Base-by-base conservation (phyloP, 179 eudicot species). In the Pouteria campechiana region DNA sequence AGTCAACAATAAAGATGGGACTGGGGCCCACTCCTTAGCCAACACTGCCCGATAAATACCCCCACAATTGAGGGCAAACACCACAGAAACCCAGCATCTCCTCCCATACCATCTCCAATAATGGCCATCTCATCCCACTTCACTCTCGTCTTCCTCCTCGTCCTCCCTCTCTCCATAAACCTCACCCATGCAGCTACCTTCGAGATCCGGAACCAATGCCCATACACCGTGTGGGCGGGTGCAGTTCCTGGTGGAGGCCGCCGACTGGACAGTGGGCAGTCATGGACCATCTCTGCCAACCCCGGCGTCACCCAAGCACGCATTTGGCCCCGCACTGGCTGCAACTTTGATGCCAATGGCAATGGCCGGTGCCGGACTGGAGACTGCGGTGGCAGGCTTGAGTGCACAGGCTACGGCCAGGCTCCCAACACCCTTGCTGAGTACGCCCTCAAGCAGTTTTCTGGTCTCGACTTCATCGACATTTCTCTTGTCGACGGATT, bases 361-460 rank as follows among this genome's bases (percentile, higher is more conserved):
- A 38, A 41, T 1, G 77, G 77, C 9, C 50, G 25, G 1, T 75
- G 77, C 21, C 19, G 56, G 25, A 72, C 73, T 0, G 79, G 76
- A 0, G 76, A 65, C 34, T 70, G 76, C 25, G 40, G 44, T 19
- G 68, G 70, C 1, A 9, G 17, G 9, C 52, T 60, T 0, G 38
- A 60, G 12, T 65, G 71, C 50, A 30, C 15, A 12, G 50, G 40
- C 14, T 59, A 58, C 39, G 78, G 71, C 0, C 5, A 27, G 4
- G 50, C 61, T 5, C 79, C 83, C 2, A 64, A 76, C 12, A 68
- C 76, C 18, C 25, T 72, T 1, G 72, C 76, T 2, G 83, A 76
- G 36, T 72, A 60, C 22, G 53, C 73, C 5, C 55, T 72, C 2
- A 55, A 71, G 30, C 70, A 61, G 15, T 52, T 54, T 7, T 18